Conservation (phyloP, 192 early-diverging fungal species). For the Backusella sp. region DNA sequence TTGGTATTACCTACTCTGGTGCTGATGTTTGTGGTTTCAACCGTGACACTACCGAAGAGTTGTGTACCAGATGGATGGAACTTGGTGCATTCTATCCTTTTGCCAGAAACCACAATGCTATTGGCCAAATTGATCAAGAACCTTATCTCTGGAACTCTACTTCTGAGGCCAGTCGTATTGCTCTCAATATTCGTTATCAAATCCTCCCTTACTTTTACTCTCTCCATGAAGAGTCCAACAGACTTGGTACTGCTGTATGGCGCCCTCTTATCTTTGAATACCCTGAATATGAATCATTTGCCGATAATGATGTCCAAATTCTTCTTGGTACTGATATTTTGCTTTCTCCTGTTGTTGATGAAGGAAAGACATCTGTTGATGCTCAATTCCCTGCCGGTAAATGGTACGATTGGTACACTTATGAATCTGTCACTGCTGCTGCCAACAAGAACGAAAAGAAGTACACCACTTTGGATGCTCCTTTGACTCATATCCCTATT, state of each 20-base stretch:
- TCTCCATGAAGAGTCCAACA: conserved; percentile 43
- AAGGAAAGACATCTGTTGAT: conserved; percentile 48
- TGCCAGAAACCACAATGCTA: conserved; percentile 62
- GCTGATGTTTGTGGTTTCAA: conserved; percentile 74
- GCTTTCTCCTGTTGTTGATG: conserved; percentile 55
- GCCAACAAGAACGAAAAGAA: conserved; percentile 16
- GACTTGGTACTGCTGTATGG: conserved; percentile 52
- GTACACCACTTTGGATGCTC: conserved; percentile 45
- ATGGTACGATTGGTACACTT: conserved; percentile 64
- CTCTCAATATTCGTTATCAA: conserved; percentile 54
- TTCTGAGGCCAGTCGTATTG: conserved; percentile 51
- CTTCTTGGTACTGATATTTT: conserved; percentile 57
- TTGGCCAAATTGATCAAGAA: conserved; percentile 51
- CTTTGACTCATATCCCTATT: conserved; percentile 57
- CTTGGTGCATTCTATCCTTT: conserved; percentile 49
- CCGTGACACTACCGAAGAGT: conserved; percentile 54
- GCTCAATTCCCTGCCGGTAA: conserved; percentile 60
- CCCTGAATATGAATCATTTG: conserved; percentile 28
- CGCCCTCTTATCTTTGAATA: conserved; percentile 57
- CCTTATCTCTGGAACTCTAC: conserved; percentile 57
- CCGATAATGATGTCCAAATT: conserved; percentile 57
- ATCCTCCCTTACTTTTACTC: conserved; percentile 68
- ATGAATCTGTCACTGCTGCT: conserved; percentile 24
- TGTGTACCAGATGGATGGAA: conserved; percentile 65
- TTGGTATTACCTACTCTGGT: conserved; percentile 69